phyloP scores from a whole-genome alignment of 176 grass and related monocot species.

The Elaeis guineensis region DNA sequence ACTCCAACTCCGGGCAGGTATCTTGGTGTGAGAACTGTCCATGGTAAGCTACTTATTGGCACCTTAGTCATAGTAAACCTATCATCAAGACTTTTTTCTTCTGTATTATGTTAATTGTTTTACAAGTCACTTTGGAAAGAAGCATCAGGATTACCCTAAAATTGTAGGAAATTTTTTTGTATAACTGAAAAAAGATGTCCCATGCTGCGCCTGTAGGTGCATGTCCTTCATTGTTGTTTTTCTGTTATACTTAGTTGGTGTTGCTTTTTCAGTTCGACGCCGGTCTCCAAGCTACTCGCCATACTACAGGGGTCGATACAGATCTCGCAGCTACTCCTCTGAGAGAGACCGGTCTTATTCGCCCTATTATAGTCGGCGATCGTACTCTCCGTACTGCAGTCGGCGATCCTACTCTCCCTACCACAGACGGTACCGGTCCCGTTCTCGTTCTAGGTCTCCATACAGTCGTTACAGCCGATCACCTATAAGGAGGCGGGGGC shows the following conservation, averaged over 20 bases:
- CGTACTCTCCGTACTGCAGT: conserved; percentile 11
- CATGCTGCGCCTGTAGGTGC: no score
- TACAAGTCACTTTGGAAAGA: no score
- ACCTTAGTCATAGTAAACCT: no score
- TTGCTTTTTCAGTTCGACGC: conserved; percentile 21
- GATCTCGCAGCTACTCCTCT: conserved; percentile 29
- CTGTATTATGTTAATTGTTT: no score
- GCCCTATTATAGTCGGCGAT: conserved; percentile 16
- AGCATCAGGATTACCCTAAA: no score
- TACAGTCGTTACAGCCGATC: conserved; percentile 7
- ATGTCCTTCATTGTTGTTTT: not conserved
- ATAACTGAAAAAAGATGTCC: no score
- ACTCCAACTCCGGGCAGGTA: conserved; percentile 17
- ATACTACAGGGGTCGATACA: conserved; percentile 25
- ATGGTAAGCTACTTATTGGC: not conserved
- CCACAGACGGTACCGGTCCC: not conserved
- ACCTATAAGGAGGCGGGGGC: not conserved
- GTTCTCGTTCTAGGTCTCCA: not conserved
- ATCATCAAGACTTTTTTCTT: no score
- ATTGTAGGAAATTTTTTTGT: no score
- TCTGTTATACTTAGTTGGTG: conserved; percentile 3
- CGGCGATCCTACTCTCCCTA: conserved; percentile 7
- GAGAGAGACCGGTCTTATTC: conserved; percentile 37
- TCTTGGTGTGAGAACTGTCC: not conserved
- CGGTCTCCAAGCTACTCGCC: conserved; percentile 46